These are phyloP conservation scores for Wickerhamiella musiphila DNA, from an alignment of 805 yeast genomes.

Conservation along the genomic window DNA sequence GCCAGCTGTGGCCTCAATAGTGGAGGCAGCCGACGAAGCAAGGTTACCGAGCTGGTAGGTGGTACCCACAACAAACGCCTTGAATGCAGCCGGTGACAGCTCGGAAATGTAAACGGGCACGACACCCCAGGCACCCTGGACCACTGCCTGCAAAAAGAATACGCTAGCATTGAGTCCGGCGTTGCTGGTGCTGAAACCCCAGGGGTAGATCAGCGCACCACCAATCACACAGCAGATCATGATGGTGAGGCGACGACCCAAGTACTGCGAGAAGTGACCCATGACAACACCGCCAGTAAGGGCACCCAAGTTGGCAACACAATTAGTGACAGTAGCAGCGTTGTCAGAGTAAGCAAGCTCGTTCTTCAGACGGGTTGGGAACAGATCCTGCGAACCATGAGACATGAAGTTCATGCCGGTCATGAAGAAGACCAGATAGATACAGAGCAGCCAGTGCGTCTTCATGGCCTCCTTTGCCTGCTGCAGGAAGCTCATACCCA, in stretches of 20 bases:
- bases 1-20: slow-evolving; percentile 52
- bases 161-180: slow-evolving; percentile 40
- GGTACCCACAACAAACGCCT: slow-evolving; percentile 44
- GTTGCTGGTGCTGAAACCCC: slow-evolving; percentile 30
- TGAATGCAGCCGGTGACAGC: slow-evolving; percentile 44
- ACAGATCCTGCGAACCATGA: slow-evolving; percentile 62
- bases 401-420: slow-evolving; percentile 56
- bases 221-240: slow-evolving; percentile 34
- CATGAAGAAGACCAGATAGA: slow-evolving; percentile 43
- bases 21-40: slow-evolving; percentile 52
- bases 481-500: slow-evolving; percentile 12
- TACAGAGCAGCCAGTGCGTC: slow-evolving; percentile 41
- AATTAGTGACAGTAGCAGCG: slow-evolving; percentile 40
- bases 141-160: slow-evolving; percentile 47
- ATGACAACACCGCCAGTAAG: slow-evolving; percentile 42
- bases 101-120: slow-evolving; percentile 50
- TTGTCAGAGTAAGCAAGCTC: slow-evolving; percentile 33
- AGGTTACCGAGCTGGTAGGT: slow-evolving; percentile 59
- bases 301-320: slow-evolving; percentile 52
- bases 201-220: slow-evolving; percentile 46
- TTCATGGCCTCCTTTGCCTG: slow-evolving; percentile 25
- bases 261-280: slow-evolving; percentile 38
- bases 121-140: slow-evolving; percentile 64
- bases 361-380: slow-evolving; percentile 41
- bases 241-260: slow-evolving; percentile 46